Evolutionary conservation across 2,329 filamentous ascomycete species (phyloP).

Genomic region (Fusarium hostae): DNA sequence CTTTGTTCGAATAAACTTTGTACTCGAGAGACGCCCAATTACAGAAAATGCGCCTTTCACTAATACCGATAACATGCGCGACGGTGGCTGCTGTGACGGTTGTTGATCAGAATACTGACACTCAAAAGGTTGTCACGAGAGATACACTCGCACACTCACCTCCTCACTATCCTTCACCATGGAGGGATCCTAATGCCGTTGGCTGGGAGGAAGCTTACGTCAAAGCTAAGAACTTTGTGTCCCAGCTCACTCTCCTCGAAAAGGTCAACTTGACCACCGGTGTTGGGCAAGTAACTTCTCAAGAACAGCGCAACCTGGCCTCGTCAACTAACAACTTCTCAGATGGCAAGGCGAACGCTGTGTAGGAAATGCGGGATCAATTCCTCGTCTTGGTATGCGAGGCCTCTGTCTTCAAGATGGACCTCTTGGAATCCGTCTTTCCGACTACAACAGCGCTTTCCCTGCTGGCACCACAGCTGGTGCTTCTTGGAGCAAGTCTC

Average conservation of each 20-base stretch:
- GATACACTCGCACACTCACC: conserved; percentile 54
- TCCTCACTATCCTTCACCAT: conserved; percentile 87
- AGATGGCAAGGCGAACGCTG: conserved; percentile 71
- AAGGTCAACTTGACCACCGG: conserved; percentile 97
- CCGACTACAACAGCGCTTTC: conserved; percentile 86
- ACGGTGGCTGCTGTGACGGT: background rate
- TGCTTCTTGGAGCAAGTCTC: conserved; percentile 80
- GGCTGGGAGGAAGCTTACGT: conserved; percentile 81
- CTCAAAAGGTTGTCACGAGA: conserved; percentile 33
- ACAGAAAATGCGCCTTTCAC: conserved; percentile 23
- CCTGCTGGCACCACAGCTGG: conserved; percentile 81
- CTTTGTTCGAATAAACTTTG: background rate
- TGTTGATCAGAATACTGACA: conserved; percentile 38
- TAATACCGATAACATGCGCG: conserved; percentile 4
- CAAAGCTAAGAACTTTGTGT: conserved; percentile 82
- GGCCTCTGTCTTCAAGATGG: conserved; percentile 89
- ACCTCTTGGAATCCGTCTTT: conserved; percentile 80
- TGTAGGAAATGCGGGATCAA: conserved; percentile 79
- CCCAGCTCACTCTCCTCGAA: conserved; percentile 82
- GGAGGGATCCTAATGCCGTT: conserved; percentile 78
- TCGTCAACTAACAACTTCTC: background rate
- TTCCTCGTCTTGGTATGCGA: conserved; percentile 76
- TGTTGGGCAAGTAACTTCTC: conserved; percentile 70
- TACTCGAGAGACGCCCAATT: background rate
- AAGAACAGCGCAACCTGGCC: background rate